A percentile compares a stretch with the other conserved stretches of the same genome.
Evolutionary conservation across 352 stramenopile genomes (phyloP).

Genomic region (Globisporangium takayamanum): DNA sequence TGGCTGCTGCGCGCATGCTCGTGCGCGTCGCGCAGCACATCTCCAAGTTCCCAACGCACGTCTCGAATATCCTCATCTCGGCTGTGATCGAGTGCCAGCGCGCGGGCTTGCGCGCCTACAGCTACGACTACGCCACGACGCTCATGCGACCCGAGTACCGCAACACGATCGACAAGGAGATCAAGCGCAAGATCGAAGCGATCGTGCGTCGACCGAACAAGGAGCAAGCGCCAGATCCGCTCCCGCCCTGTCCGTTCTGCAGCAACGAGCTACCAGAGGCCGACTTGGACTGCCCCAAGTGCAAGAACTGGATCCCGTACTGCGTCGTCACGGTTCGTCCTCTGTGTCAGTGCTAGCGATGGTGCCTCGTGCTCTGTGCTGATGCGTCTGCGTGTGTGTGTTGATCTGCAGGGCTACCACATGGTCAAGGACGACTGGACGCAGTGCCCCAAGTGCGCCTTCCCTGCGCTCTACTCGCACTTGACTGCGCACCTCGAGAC

Average conservation of each 20-base stretch:
- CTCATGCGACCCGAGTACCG: constrained; percentile 90
- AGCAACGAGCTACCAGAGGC: constrained; percentile 66
- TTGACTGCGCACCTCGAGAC: constrained; percentile 76
- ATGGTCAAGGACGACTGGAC: constrained; percentile 93
- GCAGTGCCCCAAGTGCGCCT: constrained; percentile 82
- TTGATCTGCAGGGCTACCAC: constrained; percentile 67
- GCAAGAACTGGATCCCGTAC: constrained; percentile 91
- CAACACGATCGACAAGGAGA: constrained; percentile 84
- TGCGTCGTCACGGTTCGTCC: constrained; percentile 83
- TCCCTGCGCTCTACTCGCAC: constrained; percentile 87
- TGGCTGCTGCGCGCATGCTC: constrained; percentile 83
- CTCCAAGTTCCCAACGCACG: constrained; percentile 90
- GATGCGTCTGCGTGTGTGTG: background rate
- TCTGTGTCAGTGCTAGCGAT: constrained; percentile 6
- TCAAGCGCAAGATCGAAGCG: constrained; percentile 92
- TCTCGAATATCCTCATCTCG: constrained; percentile 89
- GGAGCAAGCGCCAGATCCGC: constrained; percentile 64
- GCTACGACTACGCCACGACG: constrained; percentile 90
- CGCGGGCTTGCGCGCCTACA: constrained; percentile 82
- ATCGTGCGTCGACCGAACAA: constrained; percentile 91
- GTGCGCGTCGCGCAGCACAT: constrained; percentile 87
- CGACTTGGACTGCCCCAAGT: constrained; percentile 88
- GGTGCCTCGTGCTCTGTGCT: constrained; percentile 5
- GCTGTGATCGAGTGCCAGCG: constrained; percentile 93
- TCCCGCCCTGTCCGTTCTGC: constrained; percentile 85